Evolutionary conservation across 495 filamentous ascomycete genomes (phyloP), one percentile per base, ranked within the genome.

Genomic region (Penicillium simplicissimum): DNA sequence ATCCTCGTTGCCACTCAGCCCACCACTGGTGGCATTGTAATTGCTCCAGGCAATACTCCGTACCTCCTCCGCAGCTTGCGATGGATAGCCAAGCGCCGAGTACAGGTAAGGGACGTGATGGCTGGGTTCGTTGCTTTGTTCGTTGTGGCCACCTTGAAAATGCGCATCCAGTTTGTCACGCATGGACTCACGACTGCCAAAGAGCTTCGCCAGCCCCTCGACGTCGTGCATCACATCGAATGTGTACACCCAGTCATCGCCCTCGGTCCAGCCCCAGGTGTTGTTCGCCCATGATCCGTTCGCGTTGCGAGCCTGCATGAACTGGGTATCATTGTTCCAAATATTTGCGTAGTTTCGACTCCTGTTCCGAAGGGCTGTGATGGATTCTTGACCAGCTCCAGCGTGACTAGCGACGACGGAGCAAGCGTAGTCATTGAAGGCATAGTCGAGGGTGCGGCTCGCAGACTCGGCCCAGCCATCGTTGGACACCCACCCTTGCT

Each of bases 181-280:
- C 59, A 72, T 61, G 14, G 60, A 43, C 35, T 63, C 36, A 31
- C 57, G 59, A 13, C 62, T 38, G 35, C 69, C 69, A 33, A 72
- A 72, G 11, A 72, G 60, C 1, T 25, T 13, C 25, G 67, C 58
- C 13, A 72, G 36, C 0, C 67, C 67, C 28, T 65, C 47, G 13
- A 70, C 58, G 49, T 72, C 67, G 33, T 72, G 69, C 64, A 72
- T 62, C 10, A 72, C 69, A 17, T 72, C 69, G 23, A 72, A 72
- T 1, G 69, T 72, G 42, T 72, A 72, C 8, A 72, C 67, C 69
- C 69, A 72, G 21, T 65, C 62, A 51, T 72, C 67, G 1, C 69
- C 69, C 43, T 72, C 69, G 0, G 69, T 72, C 69, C 69, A 72
- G 7, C 69, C 69, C 52, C 62, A 72, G 11, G 64, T 61, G 19